These are phyloP conservation scores for Pisolithus albus DNA, from an alignment of 768 basidiomycete genomes.

Conservation along the genomic window DNA sequence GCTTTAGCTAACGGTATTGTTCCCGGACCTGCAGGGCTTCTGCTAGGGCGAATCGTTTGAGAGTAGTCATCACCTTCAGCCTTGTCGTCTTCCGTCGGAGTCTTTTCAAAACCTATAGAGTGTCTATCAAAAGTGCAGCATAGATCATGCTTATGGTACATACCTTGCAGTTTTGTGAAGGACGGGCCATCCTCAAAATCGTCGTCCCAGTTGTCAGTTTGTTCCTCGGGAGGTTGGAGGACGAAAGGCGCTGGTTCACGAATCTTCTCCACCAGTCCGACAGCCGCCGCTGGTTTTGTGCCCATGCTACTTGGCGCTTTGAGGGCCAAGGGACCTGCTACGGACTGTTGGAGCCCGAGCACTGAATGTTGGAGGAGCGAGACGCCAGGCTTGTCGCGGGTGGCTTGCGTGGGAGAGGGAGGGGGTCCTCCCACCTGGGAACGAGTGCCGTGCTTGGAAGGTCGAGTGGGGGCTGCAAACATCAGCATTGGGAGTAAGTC, in stretches of 20 bases:
- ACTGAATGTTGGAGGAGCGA: constrained; percentile 27
- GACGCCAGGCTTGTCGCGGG: constrained; percentile 21
- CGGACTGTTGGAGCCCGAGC: constrained; percentile 30
- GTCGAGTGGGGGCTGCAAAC: constrained; percentile 58
- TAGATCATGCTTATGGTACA: background rate
- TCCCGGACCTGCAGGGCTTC: constrained; percentile 54
- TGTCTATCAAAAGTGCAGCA: background rate
- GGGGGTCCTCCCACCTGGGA: constrained; percentile 34
- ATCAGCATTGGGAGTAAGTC: constrained; percentile 4
- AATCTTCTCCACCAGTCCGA: constrained; percentile 32
- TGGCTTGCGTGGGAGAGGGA: constrained; percentile 35
- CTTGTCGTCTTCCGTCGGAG: constrained; percentile 49
- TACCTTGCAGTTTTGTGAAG: constrained; percentile 71
- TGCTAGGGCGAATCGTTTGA: constrained; percentile 69
- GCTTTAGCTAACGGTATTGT: constrained; percentile 52
- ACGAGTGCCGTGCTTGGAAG: constrained; percentile 59
- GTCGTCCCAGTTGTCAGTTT: constrained; percentile 96
- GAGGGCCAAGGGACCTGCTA: constrained; percentile 25
- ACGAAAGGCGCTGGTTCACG: constrained; percentile 56
- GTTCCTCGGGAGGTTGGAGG: constrained; percentile 71
- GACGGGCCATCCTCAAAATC: constrained; percentile 96
- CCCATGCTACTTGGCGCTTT: constrained; percentile 12
- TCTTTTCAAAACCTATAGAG: constrained; percentile 54
- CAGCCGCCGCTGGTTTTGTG: constrained; percentile 18
- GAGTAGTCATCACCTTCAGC: constrained; percentile 63